Evolutionary conservation across 164 flowering plant species (phyloP).

Genomic region (Stephania japonica): DNA sequence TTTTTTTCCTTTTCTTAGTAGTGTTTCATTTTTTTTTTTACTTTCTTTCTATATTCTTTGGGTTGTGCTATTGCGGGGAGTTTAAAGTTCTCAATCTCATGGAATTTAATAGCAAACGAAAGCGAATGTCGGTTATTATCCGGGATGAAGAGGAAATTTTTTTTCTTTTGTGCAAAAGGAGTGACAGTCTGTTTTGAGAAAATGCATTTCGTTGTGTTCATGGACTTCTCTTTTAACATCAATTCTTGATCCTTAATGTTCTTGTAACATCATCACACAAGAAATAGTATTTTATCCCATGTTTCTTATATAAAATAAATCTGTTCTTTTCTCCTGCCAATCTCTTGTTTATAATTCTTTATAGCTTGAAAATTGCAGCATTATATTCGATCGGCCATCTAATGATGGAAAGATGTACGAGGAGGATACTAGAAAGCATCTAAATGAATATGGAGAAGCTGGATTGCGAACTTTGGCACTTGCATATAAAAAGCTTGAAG

Average conservation of each 20-base stretch:
- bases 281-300: neutral
- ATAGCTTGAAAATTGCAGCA: conserved; percentile 46
- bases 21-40: neutral
- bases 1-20: conserved; percentile 3
- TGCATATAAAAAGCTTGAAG: conserved; percentile 79
- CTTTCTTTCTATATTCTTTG: neutral
- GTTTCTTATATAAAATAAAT: neutral
- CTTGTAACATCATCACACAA: neutral
- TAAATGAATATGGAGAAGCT: conserved; percentile 90
- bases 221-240: neutral
- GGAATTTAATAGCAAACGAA: conserved; percentile 89
- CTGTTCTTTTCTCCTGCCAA: neutral
- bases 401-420: conserved; percentile 63
- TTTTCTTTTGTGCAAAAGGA: conserved; percentile 85
- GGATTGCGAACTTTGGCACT: conserved; percentile 96
- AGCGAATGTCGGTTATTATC: conserved; percentile 85
- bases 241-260: neutral
- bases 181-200: conserved; percentile 59
- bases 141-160: conserved; percentile 66
- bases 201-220: neutral
- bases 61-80: conserved; percentile 45
- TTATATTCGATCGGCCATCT: conserved; percentile 81
- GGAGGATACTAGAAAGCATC: conserved; percentile 68
- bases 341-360: neutral
- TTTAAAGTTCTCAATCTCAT: conserved; percentile 66